Conservation (phyloP, 345 rosid species). For the Excoecaria agallocha region DNA sequence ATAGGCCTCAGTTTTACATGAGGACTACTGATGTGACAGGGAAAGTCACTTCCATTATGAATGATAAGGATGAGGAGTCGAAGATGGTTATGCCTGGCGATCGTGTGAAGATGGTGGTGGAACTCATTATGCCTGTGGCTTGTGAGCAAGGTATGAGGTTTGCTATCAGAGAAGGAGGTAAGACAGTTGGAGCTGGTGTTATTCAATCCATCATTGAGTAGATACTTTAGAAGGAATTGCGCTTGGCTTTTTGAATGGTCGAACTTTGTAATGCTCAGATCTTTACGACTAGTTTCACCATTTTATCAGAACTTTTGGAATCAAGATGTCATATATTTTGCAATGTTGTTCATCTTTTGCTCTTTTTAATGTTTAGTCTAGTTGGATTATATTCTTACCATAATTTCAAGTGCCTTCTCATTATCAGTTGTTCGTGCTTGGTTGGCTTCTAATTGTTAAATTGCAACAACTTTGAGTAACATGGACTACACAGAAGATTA, state of each 20-base stretch:
- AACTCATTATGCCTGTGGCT: constrained; percentile 88
- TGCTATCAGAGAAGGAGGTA: constrained; percentile 96
- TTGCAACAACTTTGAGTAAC: neutral
- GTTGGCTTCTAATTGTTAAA: constrained; percentile 9
- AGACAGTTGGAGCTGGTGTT: constrained; percentile 94
- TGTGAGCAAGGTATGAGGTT: constrained; percentile 96
- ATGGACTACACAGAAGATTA: neutral
- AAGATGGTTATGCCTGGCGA: constrained; percentile 99
- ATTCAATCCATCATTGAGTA: constrained; percentile 67
- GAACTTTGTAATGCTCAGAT: constrained; percentile 23
- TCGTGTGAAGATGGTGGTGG: constrained; percentile 84
- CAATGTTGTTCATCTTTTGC: constrained; percentile 36
- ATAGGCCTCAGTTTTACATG: constrained; percentile 94
- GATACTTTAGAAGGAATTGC: constrained; percentile 7
- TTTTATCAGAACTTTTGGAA: constrained; percentile 25
- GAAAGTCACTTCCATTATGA: constrained; percentile 69
- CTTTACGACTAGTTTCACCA: constrained; percentile 39
- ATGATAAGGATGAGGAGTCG: constrained; percentile 87
- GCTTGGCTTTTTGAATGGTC: constrained; percentile 25
- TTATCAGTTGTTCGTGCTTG: constrained; percentile 4
- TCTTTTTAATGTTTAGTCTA: constrained; percentile 27
- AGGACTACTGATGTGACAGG: constrained; percentile 97
- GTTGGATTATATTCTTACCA: constrained; percentile 34
- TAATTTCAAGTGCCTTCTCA: constrained; percentile 21
- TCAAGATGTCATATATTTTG: constrained; percentile 40